phyloP scores from a whole-genome alignment of 768 basidiomycete genomes.

The Collybia nuda region DNA sequence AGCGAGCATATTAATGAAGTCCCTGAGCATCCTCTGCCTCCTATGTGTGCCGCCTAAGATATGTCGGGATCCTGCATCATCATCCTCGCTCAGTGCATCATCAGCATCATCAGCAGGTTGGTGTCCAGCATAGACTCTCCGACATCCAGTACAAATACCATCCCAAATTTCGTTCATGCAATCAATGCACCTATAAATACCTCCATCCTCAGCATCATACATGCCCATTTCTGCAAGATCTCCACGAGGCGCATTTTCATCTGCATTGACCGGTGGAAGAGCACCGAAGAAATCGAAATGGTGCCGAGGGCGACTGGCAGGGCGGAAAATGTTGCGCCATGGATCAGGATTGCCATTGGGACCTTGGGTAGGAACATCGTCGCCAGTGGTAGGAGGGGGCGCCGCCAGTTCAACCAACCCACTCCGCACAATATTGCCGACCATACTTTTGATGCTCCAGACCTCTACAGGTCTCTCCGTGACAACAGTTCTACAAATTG shows the following conservation, averaged over 20 bases:
- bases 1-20: neutral
- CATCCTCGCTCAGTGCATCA: conserved; percentile 16
- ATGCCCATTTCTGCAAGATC: conserved; percentile 53
- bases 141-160: conserved; percentile 63
- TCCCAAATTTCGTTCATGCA: conserved; percentile 81
- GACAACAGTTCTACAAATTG: conserved; percentile 67
- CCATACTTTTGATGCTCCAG: conserved; percentile 70
- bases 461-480: conserved; percentile 66
- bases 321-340: conserved; percentile 65
- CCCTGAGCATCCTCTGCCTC: neutral
- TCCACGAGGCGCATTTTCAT: conserved; percentile 19
- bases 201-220: conserved; percentile 73
- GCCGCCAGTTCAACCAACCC: conserved; percentile 41
- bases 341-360: conserved; percentile 42
- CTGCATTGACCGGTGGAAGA: conserved; percentile 15
- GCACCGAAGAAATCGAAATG: conserved; percentile 9
- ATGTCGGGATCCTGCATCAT: neutral
- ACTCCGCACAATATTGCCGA: conserved; percentile 50
- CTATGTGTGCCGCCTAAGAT: neutral
- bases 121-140: conserved; percentile 60
- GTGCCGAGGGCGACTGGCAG: conserved; percentile 16
- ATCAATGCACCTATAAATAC: conserved; percentile 71
- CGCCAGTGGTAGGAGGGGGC: conserved; percentile 14
- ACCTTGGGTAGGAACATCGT: conserved; percentile 19
- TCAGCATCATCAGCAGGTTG: conserved; percentile 38